Evolutionary conservation across 371 early-diverging fungal genomes (phyloP), one percentile per base, ranked within the genome.

Genomic region (Mucor racemosus): DNA sequence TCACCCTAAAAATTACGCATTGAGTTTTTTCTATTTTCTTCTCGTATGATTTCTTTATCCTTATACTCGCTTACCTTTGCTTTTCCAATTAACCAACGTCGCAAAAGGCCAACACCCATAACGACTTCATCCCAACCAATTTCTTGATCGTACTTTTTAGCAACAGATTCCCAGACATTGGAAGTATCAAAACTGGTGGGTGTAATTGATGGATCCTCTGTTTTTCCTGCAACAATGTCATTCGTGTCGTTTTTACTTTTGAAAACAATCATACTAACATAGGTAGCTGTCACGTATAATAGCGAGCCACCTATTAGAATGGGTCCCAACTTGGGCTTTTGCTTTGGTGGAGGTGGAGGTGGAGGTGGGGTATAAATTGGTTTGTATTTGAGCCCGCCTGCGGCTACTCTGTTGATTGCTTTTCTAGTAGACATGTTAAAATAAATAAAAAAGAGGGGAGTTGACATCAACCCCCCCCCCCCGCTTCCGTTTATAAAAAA

Each of bases 61-160:
- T 26, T 34, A 39, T 4, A 31, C 50, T 63, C 72, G 26, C 26
- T 26, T 26, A 77, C 77, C 79, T 76, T 77, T 64, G 88, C 84
- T 67, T 81, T 71, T 17, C 74, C 71, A 38, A 90, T 64, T 15
- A 90, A 64, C 73, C 82, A 77, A n/a, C 80, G 69, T 60, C 91
- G 75, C 57, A 84, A 70, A 0, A 87, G 59, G 8, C 81, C 80
- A 26, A 91, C 67, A 7, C 91, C 88, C 88, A 91, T 86, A 17
- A 88, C 69, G 38, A 76, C 76, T 63, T 92, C 93, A 69, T 91
- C 91, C 85, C 82, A 84, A 7, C 77, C 82, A 57, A 92, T 87
- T 39, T 79, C 79, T 50, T 76, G 67, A 75, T 92, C 91, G 68
- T 91, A 92, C 35, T 70, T 73, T 13, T 65, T 68, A 1, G 91